Evolutionary conservation across 352 stramenopile genomes (phyloP), one percentile per base, ranked within the genome.

Genomic region (Phytopythium kandeliae): DNA sequence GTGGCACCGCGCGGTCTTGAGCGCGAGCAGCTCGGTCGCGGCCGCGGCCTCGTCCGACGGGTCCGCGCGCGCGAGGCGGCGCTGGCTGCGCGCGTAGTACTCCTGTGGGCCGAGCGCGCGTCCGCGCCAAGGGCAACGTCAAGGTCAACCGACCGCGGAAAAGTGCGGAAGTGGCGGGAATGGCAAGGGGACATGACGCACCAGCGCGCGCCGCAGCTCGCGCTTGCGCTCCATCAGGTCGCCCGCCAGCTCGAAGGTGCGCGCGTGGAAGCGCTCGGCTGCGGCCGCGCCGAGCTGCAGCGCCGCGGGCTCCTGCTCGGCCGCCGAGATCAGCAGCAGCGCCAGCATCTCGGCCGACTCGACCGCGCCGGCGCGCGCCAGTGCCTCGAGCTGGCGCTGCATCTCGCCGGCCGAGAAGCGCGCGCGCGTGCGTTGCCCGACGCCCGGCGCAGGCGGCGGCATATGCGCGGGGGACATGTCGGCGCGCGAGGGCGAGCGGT

Each of bases 1-100:
- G 67, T 80, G 83, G 55, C 79, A 87, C 51, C 74, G 62, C n/a
- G 77, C 78, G n/a, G 91, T 70, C 42, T 86, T 84, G 19, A 86
- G 56, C 35, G 76, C 76, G 34, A 78, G 47, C 0, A n/a, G n/a
- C n/a, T n/a, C n/a, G n/a, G n/a, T n/a, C n/a, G n/a, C n/a, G n/a
- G n/a, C n/a, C n/a, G n/a, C n/a, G n/a, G n/a, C n/a, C n/a, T n/a
- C n/a, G n/a, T n/a, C n/a, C n/a, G n/a, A n/a, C n/a, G n/a, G n/a
- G n/a, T 28, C n/a, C 4, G 30, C 28, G n/a, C 45, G 30, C 45
- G 45, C 17, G 2, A 11, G 40, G 43, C 21, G 52, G 51, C n/a
- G 56, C 46, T 37, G 70, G 48, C 55, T 80, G 71, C 69, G 61
- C 52, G 68, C 69, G 55, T 77, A 85, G 58, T 79, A 81, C 57